Percentiles rank a stretch among this genome's conserved stretches.
These are phyloP conservation scores for Aquilaria agallochum DNA, from an alignment of 441 rosid genomes.

Conservation along the genomic window DNA sequence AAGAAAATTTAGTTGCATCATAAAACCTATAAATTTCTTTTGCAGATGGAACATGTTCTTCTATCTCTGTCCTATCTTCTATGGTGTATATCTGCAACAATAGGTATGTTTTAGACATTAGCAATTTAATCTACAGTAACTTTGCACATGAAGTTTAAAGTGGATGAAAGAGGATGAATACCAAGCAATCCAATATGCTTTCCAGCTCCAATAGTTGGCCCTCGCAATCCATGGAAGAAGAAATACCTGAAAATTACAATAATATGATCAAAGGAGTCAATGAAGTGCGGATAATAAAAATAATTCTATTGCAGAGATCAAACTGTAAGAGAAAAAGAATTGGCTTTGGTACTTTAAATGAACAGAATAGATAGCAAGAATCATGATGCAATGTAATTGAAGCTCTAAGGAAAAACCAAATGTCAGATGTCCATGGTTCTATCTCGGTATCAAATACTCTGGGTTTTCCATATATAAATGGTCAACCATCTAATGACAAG, in stretches of 20 bases:
- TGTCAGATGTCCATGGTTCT: too few relatives aligned
- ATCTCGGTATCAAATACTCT: too few relatives aligned
- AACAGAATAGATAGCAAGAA: too few relatives aligned
- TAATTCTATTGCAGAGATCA: too few relatives aligned
- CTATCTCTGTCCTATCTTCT: constrained; percentile 50
- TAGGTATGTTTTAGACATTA: constrained; percentile 1
- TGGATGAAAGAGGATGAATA: constrained; percentile 21
- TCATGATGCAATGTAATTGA: too few relatives aligned
- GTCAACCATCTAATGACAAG: too few relatives aligned
- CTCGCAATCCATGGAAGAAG: constrained; percentile 47
- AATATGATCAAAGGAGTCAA: too few relatives aligned
- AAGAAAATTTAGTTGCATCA: constrained; percentile 38
- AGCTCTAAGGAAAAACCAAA: too few relatives aligned
- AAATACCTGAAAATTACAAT: constrained; percentile 31
- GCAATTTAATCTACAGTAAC: constrained; percentile 2
- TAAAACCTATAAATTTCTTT: constrained; percentile 56
- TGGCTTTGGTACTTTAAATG: too few relatives aligned
- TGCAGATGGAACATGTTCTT: constrained; percentile 47
- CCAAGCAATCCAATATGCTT: constrained; percentile 78
- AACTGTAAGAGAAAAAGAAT: too few relatives aligned
- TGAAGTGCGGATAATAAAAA: too few relatives aligned
- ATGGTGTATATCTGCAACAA: constrained; percentile 59
- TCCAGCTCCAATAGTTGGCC: constrained; percentile 76
- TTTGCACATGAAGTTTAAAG: neutral
- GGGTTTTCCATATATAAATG: too few relatives aligned